A percentile compares a stretch with the other conserved stretches of the same genome.
These are phyloP conservation scores for Saturnispora kantuleensis DNA, from an alignment of 805 yeast genomes.

Conservation along the genomic window DNA sequence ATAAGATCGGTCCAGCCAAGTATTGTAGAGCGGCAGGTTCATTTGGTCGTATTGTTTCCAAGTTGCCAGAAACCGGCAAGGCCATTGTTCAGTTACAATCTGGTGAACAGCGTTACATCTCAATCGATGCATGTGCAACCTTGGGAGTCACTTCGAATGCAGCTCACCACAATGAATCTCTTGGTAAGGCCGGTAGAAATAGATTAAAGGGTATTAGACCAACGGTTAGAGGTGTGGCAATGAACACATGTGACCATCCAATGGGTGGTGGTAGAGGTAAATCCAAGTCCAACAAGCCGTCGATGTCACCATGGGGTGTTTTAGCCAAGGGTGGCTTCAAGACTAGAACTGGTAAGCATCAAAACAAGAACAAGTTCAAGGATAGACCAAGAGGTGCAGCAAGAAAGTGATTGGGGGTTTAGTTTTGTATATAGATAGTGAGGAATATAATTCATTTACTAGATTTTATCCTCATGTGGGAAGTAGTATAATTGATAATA, in stretches of 20 bases:
- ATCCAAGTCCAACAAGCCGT: conserved; percentile 87
- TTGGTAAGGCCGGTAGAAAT: conserved; percentile 96
- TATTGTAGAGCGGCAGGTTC: conserved; percentile 93
- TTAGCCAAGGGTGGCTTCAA: conserved; percentile 84
- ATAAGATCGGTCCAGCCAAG: conserved; percentile 69
- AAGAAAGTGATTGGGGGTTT: conserved; percentile 6
- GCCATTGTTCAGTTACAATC: conserved; percentile 78
- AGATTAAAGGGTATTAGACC: conserved; percentile 93
- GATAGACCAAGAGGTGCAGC: conserved; percentile 75
- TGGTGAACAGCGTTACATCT: conserved; percentile 90
- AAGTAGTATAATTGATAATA: no score
- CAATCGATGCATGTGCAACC: conserved; percentile 83
- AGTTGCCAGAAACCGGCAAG: conserved; percentile 54
- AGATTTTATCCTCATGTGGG: no score
- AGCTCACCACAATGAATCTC: conserved; percentile 78
- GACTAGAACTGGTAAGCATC: conserved; percentile 85
- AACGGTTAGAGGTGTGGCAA: conserved; percentile 93
- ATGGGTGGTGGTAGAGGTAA: conserved; percentile 99
- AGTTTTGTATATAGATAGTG: conserved; percentile 1
- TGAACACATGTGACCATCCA: conserved; percentile 97
- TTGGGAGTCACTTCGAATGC: conserved; percentile 87
- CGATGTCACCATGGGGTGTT: conserved; percentile 95
- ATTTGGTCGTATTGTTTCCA: conserved; percentile 78
- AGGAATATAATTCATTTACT: no score
- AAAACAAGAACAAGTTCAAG: conserved; percentile 73